Evolutionary conservation across 164 flowering plant genomes (phyloP), one percentile per base, ranked within the genome.

Genomic region (Litsea cubeba): DNA sequence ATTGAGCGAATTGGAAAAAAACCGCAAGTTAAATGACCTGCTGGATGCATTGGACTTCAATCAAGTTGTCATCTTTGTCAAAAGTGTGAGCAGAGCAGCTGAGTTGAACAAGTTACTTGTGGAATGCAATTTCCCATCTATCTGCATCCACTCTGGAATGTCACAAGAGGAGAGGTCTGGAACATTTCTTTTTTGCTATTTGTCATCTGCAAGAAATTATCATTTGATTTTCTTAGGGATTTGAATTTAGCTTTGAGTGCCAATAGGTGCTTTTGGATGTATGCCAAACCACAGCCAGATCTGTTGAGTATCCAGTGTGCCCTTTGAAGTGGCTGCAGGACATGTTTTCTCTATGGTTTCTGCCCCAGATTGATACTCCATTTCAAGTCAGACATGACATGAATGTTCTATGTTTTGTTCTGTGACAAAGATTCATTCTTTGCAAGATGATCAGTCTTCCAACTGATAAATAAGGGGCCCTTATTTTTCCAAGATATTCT

Each of bases 11-110:
- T 65, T 83, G 80, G 99, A 95, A 87, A 95, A 95, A 72, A 95
- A 95, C 30, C 91, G 98, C 74, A 95, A 93, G 90, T 78, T 95
- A 87, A 95, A 95, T 79, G 99, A 95, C 72, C 97, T 95, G 15
- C 92, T 95, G 65, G 98, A 93, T 90, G 99, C 99, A 1, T 78
- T 95, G 92, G 99, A 95, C 82, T 95, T 95, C 87, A 95, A 95
- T 75, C 99, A 95, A 87, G 97, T 95, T 79, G 99, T 95, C 57
- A 95, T 93, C 71, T 95, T 95, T 64, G 98, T 93, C 71, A 93
- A 95, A 81, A 95, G 99, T 78, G 98, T 95, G 32, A 95, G 71
- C 74, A 84, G 99, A 81, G 99, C 99, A 24, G 98, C 98, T 3
- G 98, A 95, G 88, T 80, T 95, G 80, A 89, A 95, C 86, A 95